Evolutionary conservation across 2,329 filamentous ascomycete genomes (phyloP), one percentile per base, ranked within the genome.

Genomic region (Alternaria rosae): DNA sequence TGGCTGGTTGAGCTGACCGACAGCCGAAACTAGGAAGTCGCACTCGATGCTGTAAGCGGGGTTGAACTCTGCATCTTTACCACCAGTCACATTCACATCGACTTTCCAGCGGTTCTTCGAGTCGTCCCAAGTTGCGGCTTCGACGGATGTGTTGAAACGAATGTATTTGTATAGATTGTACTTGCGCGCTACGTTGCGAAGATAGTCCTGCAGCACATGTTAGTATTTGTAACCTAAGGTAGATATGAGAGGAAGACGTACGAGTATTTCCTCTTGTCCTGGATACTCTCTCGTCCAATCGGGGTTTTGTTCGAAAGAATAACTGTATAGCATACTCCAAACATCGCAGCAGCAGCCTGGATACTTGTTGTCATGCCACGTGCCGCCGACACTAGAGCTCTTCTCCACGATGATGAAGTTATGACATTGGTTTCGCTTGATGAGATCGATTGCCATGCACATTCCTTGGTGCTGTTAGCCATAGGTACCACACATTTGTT

Each of bases 361-460:
- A 66, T 87, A 89, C 59, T 82, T 84, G 70, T 87, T 86, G 66
- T 88, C 85, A 51, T 75, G 74, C 85, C 84, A 87, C 12, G 84
- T 86, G 5, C 85, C 85, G 6, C 85, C 85, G 11, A 87, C 74
- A 2, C 82, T 82, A 15, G 82, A 82, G 26, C 82, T 84, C 73
- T 87, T 87, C 69, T 88, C 86, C 2, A 87, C 73, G 25, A 88
- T 85, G 57, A 87, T 78, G 67, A 88, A 87, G 66, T 87, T 87
- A 42, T 80, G 81, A 65, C 82, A 83, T 45, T 84, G 81, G 67
- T 83, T 84, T 9, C 79, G 76, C 57, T 82, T 84, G 67, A 88
- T 82, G 42, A 88, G 78, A 56, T 88, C 84, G 59, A 88, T 88
- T 13, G 85, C 86, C 70, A 83, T 85, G 66, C 85, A 86, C 71